These are phyloP conservation scores for Primulina eburnea DNA, from an alignment of 257 asterid genomes.

Conservation along the genomic window DNA sequence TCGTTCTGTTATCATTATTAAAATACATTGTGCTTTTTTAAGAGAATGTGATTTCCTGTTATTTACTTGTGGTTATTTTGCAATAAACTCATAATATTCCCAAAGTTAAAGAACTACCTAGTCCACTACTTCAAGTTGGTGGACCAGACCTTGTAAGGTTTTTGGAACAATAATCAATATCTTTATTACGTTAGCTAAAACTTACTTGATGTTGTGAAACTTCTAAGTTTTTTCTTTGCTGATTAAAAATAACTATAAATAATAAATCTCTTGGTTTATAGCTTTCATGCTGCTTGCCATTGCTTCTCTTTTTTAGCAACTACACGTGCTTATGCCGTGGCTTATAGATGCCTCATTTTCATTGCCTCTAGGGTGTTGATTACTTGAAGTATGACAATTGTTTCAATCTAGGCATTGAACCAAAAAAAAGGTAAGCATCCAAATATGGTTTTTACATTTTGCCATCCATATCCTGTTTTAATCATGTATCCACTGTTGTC, in stretches of 20 bases:
- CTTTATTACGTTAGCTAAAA: slow-evolving; percentile 6
- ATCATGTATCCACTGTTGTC: slow-evolving; percentile 22
- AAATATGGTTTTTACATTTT: slow-evolving; percentile 1
- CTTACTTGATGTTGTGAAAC: neutral
- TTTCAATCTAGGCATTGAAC: slow-evolving; percentile 82
- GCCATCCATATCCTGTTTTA: slow-evolving; percentile 18
- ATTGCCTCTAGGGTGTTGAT: slow-evolving; percentile 64
- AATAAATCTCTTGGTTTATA: neutral
- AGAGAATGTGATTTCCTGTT: neutral
- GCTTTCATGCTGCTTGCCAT: neutral
- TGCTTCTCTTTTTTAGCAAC: neutral
- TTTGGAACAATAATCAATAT: too few species aligned
- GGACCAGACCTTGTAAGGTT: too few species aligned
- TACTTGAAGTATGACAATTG: slow-evolving; percentile 98
- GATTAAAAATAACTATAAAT: neutral
- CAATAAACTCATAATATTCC: neutral
- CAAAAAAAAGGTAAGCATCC: slow-evolving; percentile 62
- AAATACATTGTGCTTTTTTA: neutral
- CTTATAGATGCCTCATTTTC: slow-evolving; percentile 25
- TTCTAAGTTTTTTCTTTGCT: neutral
- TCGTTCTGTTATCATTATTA: slow-evolving; percentile 1
- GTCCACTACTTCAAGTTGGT: too few species aligned
- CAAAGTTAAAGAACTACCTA: neutral
- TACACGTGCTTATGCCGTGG: neutral
- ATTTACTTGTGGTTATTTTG: neutral